Base-by-base conservation (phyloP, 495 filamentous ascomycete genomes). In the Patellaria atrata region DNA sequence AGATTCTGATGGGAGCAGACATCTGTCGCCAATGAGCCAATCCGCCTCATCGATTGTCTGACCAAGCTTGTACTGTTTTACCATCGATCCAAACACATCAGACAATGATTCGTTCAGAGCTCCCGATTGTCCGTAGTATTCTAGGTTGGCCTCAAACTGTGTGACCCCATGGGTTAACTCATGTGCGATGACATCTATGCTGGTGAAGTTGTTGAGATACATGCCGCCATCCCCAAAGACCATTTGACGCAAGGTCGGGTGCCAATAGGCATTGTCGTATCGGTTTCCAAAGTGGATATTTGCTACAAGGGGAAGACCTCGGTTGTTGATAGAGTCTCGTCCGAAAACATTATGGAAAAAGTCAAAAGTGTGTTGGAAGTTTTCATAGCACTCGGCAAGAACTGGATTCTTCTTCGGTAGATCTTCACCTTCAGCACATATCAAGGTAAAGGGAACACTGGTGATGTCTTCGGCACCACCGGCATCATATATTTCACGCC, bases 61-160 rank as follows among this genome's bases (percentile, higher is more conserved):
- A 23, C 61, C 37, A 39, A 60, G 45, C 12, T 56, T 44, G 42
- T 47, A 54, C 53, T 70, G 67, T 55, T 65, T 61, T 41, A 66
- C 50, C 64, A 71, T 68, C 42, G 57, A 55, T 37, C 59, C 66
- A 39, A 70, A 70, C n/a, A 63, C 58, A 40, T 71, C 67, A 5
- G 64, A 60, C 22, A 68, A 36, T 38, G 60, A 59, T 49, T 71
- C 67, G 49, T 69, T 70, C 16, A 70, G 53, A 3, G 64, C 63
- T 11, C 64, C 66, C 18, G 57, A 50, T 41, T 68, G 56, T 12
- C 48, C 53, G 5, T 45, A 26, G 41, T 70, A 70, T 25, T 55
- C 48, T 3, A 70, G 58, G 0, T 50, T 44, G 11, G 52, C 54
- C 1, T 58, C 64, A 39, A 59, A 50, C 39, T 66, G 52, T 5